A percentile compares a stretch with the other conserved stretches of the same genome.
Evolutionary conservation across 2,329 filamentous ascomycete genomes (phyloP).

Genomic region (Beauveria rudraprayagi): DNA sequence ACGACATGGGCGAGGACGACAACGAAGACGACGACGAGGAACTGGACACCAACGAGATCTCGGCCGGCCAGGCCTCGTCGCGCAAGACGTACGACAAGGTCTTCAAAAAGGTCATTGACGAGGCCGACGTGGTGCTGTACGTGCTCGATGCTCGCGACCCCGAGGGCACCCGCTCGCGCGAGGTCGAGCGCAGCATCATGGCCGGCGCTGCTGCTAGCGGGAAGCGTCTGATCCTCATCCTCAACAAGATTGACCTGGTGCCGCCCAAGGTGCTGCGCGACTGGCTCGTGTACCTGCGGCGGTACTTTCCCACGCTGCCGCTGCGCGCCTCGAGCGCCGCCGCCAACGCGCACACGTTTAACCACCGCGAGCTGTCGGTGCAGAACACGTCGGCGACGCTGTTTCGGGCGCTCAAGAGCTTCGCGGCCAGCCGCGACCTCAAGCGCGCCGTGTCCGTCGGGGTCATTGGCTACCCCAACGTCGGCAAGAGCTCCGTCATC

Average conservation of each 20-base stretch:
- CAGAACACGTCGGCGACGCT: conserved; percentile 78
- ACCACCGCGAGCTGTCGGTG: conserved; percentile 82
- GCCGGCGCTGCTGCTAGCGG: conserved; percentile 65
- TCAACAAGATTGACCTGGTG: conserved; percentile 94
- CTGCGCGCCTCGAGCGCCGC: conserved; percentile 77
- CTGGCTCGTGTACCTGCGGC: conserved; percentile 77
- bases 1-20: conserved; percentile 44
- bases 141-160: conserved; percentile 89
- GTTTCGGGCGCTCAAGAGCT: conserved; percentile 85
- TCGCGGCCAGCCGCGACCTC: conserved; percentile 71
- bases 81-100: conserved; percentile 89
- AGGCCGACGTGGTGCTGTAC: conserved; percentile 85
- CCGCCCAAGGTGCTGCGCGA: conserved; percentile 72
- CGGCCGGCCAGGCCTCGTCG: conserved; percentile 52
- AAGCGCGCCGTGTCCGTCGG: conserved; percentile 87
- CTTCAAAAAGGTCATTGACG: conserved; percentile 86
- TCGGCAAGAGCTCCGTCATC: conserved; percentile 94
- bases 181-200: conserved; percentile 87
- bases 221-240: conserved; percentile 81
- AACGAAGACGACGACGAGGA: conserved; percentile 45
- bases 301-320: conserved; percentile 86
- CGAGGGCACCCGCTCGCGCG: conserved; percentile 80
- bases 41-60: conserved; percentile 43
- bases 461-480: conserved; percentile 92
- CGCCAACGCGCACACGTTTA: conserved; percentile 81